Evolutionary conservation across 176 grass and related monocot genomes (phyloP).

Genomic region (Oryza coarctata): DNA sequence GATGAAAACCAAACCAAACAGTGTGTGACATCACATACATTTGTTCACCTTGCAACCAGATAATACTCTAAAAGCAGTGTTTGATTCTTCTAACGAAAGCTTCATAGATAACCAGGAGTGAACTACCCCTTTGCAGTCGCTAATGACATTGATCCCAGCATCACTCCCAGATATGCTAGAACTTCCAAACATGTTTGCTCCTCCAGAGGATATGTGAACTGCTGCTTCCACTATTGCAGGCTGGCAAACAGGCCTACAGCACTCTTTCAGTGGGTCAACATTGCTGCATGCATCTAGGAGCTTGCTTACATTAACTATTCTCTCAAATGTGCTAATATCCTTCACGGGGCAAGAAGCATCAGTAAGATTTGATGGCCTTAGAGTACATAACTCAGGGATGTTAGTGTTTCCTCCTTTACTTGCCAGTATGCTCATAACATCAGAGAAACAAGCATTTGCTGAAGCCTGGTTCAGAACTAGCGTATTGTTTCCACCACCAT

Average conservation of each 20-base stretch:
- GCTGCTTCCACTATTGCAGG: constrained; percentile 92
- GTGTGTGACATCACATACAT: constrained; percentile 50
- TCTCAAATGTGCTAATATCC: constrained; percentile 81
- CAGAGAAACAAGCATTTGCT: constrained; percentile 84
- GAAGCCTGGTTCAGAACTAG: constrained; percentile 80
- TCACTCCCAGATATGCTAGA: constrained; percentile 64
- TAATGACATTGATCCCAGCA: constrained; percentile 64
- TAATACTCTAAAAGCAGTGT: constrained; percentile 83
- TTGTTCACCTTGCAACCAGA: constrained; percentile 97
- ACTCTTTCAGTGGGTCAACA: constrained; percentile 92
- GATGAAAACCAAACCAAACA: constrained; percentile 25
- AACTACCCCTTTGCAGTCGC: constrained; percentile 96
- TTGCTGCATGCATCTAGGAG: constrained; percentile 80
- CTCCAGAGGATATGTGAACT: constrained; percentile 70
- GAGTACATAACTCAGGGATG: constrained; percentile 77
- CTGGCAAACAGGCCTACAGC: constrained; percentile 83
- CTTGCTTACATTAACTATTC: constrained; percentile 79
- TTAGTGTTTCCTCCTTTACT: constrained; percentile 78
- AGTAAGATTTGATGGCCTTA: constrained; percentile 80
- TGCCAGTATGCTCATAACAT: constrained; percentile 80
- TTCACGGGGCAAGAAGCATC: constrained; percentile 86
- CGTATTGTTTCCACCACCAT: constrained; percentile 52
- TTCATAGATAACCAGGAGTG: constrained; percentile 84
- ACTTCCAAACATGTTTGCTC: constrained; percentile 62
- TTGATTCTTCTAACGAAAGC: constrained; percentile 63